These are phyloP conservation scores for Flueggea neowawraea DNA, from an alignment of 441 rosid species.

Conservation along the genomic window DNA sequence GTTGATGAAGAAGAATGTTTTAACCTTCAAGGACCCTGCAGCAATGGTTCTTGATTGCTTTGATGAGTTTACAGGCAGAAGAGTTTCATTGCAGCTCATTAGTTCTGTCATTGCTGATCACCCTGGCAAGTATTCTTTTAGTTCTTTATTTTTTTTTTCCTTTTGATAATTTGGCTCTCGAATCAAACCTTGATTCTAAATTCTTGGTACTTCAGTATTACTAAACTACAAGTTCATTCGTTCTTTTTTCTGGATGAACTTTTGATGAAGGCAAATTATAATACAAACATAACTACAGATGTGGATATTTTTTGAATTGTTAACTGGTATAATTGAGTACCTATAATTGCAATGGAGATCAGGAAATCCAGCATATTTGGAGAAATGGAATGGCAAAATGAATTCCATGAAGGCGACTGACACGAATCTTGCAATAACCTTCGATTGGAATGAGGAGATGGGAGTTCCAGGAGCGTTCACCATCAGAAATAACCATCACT, in stretches of 20 bases:
- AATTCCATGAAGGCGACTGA: not conserved
- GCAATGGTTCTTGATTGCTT: constrained; percentile 1
- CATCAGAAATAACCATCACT: constrained; percentile 12
- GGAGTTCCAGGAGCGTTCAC: constrained; percentile 16
- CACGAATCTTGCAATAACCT: not conserved
- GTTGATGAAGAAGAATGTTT: constrained; percentile 5
- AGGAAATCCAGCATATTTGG: constrained; percentile 8
- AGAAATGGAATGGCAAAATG: not conserved
- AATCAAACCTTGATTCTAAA: too few species aligned
- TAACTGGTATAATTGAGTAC: too few species aligned
- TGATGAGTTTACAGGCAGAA: constrained; percentile 4
- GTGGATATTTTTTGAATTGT: too few species aligned
- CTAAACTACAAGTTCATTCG: too few species aligned
- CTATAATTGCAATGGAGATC: too few species aligned
- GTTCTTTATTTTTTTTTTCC: not conserved
- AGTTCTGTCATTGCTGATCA: constrained; percentile 1
- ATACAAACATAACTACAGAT: too few species aligned
- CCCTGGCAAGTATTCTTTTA: constrained; percentile 5
- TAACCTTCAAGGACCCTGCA: not conserved
- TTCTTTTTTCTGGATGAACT: too few species aligned
- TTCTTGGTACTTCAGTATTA: too few species aligned
- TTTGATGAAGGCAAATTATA: too few species aligned
- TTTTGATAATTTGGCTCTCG: not conserved
- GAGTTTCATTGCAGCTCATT: constrained; percentile 9
- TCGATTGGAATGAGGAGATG: constrained; percentile 16